Base-by-base conservation (phyloP, 202 grass and related monocot species). In the Bolboschoenoplectus hybrid region DNA sequence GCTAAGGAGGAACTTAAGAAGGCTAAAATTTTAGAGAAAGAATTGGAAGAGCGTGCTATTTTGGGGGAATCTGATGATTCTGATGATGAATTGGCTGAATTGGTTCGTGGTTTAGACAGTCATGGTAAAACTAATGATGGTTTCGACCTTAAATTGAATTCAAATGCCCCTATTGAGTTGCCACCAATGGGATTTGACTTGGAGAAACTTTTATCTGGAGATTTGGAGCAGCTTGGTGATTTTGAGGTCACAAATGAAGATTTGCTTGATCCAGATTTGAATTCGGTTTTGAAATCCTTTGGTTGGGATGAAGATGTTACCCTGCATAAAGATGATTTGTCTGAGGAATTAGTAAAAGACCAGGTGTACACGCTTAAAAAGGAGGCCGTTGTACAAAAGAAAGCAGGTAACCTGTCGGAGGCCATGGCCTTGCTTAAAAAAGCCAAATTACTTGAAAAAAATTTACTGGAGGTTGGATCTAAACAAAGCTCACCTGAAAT, bases 1-100 rank as follows among this genome's bases (percentile, higher is more conserved):
- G 93, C 96, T 66, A 98, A 98, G 86, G 96, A 97, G 90, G 95
- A 97, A 80, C 87, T 97, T 60, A 97, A 97, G 84, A 95, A 90
- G 67, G 96, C 96, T 82, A 98, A 98, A 89, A 91, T 98, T 89
- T 86, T 98, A 87, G 93, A 98, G 86, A 98, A 89, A 72, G 88
- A 94, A 92, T 74, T 95, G 67, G 96, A 98, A 88, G 96, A 98
- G 64, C 91, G 89, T 55, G 93, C 93, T 40, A 93, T 98, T 91
- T 89, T 98, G 64, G 96, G 96, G 6, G 93, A 92, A 72, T 88
- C 88, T 61, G 95, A 92, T 79, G 89, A 95, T 40, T 97, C 89
- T 73, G 95, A 98, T 80, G 95, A 95, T 86, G 95, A 98, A 83
- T 88, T 95, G 82, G 87, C 79, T 88, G 86, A 89, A 79, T 81